phyloP scores from a whole-genome alignment of 495 filamentous ascomycete species.

The Podospora didyma region DNA sequence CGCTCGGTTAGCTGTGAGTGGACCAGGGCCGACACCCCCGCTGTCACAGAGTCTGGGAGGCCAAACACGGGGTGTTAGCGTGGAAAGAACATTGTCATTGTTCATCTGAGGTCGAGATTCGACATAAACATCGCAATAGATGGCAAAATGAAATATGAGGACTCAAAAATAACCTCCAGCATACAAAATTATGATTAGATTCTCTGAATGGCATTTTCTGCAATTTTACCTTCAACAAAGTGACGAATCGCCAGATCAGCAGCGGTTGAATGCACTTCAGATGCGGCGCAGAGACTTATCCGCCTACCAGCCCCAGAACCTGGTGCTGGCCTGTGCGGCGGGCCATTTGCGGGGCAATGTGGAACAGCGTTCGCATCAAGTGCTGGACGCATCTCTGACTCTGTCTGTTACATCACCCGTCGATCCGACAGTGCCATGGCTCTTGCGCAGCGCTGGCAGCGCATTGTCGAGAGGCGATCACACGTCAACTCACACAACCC shows the following conservation, averaged over 20 bases:
- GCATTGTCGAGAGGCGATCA: conserved; percentile 11
- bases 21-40: too few species aligned
- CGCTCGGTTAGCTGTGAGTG: too few species aligned
- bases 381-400: conserved; percentile 25
- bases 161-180: too few species aligned
- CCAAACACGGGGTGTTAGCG: too few species aligned
- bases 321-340: conserved; percentile 3
- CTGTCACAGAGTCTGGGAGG: too few species aligned
- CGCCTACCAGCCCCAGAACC: conserved; percentile 3
- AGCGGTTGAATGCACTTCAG: not conserved
- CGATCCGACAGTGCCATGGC: conserved; percentile 29
- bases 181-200: too few species aligned
- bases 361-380: conserved; percentile 19
- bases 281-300: conserved; percentile 5
- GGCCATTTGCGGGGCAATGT: conserved; percentile 3
- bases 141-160: too few species aligned
- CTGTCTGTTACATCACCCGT: conserved; percentile 24
- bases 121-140: too few species aligned
- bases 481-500: conserved; percentile 3
- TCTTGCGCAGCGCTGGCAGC: conserved; percentile 4
- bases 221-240: too few species aligned
- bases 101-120: too few species aligned
- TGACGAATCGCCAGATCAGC: not conserved
- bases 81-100: too few species aligned
- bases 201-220: too few species aligned